Evolutionary conservation across 1,284 basidiomycete species (phyloP), one percentile per base, ranked within the genome.

Genomic region (Rhodotorula sp.): DNA sequence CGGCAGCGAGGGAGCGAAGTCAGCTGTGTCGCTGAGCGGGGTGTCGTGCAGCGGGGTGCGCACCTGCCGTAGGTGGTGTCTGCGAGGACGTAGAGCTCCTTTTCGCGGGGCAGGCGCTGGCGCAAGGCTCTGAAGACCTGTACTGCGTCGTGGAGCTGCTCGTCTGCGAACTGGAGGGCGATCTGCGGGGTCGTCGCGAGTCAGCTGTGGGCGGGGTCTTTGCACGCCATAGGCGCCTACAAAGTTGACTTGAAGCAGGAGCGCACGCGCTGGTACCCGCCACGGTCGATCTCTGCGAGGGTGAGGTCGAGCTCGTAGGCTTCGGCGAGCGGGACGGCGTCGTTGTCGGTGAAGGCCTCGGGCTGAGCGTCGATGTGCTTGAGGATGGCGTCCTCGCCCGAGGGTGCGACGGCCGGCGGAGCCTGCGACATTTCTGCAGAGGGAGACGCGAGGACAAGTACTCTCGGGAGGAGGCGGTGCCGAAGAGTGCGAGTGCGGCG

Each of bases 21-120:
- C 46, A 57, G 55, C 44, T 39, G 17, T 6, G 32, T 1, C 32
- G 8, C 27, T 19, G 6, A 29, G 12, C 15, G 34, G 15, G 2
- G 15, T 2, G 34, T 39, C 32, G 36, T 17, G 36, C 21, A 25
- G 2, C 17, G 22, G 7, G 58, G 22, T 58, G 78, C 88, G 77
- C 83, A 88, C 93, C 91, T 94, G 81, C 95, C 96, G 81, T 98
- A 98, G 39, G 94, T 97, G 37, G 95, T 98, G 82, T 98, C 96
- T 22, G 95, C 95, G 29, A 97, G 86, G 10, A 98, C 90, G 80
- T 95, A 98, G 37, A 94, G 84, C 76, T 95, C 88, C 69, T 83
- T 83, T 29, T 80, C 83, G 25, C 78, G 74, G 32, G 85, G 84
- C 29, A 91, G 82, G 64, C 81, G 81, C 8, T 79, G 80, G 79